Conservation (phyloP, 345 rosid genomes). For the Turnera subulata region DNA sequence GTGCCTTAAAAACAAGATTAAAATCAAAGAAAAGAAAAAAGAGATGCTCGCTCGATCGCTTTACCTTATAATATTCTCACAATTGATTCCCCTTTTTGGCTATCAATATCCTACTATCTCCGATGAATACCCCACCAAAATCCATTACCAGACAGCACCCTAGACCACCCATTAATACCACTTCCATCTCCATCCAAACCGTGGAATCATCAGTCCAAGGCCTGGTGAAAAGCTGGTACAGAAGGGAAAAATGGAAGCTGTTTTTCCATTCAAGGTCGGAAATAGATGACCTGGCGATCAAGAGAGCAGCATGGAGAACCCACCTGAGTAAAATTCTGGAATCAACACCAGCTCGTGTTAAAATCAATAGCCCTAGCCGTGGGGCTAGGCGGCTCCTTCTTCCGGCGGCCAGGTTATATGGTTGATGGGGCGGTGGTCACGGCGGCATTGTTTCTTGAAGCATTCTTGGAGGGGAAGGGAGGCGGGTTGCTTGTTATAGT, state of each 20-base stretch:
- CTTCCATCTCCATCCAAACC: slow-evolving; percentile 30
- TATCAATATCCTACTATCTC: no score
- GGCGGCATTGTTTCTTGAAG: slow-evolving; percentile 54
- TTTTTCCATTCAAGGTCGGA: slow-evolving; percentile 17
- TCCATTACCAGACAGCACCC: neutral
- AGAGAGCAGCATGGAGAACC: slow-evolving; percentile 42
- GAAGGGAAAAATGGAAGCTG: slow-evolving; percentile 49
- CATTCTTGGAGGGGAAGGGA: slow-evolving; percentile 42
- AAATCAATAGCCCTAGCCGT: slow-evolving; percentile 39
- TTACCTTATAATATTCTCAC: no score
- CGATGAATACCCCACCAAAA: no score
- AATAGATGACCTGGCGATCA: neutral
- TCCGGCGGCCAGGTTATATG: slow-evolving; percentile 42
- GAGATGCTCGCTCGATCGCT: no score
- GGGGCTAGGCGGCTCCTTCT: slow-evolving; percentile 42
- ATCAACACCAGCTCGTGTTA: slow-evolving; percentile 33
- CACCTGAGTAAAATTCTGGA: slow-evolving; percentile 36
- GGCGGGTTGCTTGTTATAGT: slow-evolving; percentile 63
- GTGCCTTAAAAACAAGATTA: no score
- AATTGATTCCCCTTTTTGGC: no score
- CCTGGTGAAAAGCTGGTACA: slow-evolving; percentile 42
- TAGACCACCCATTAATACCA: neutral
- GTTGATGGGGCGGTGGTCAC: slow-evolving; percentile 47
- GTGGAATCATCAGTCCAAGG: slow-evolving; percentile 40
- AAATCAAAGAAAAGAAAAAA: no score